These are phyloP conservation scores for Lojkania enalia DNA, from an alignment of 2,329 filamentous ascomycete genomes.

Conservation along the genomic window DNA sequence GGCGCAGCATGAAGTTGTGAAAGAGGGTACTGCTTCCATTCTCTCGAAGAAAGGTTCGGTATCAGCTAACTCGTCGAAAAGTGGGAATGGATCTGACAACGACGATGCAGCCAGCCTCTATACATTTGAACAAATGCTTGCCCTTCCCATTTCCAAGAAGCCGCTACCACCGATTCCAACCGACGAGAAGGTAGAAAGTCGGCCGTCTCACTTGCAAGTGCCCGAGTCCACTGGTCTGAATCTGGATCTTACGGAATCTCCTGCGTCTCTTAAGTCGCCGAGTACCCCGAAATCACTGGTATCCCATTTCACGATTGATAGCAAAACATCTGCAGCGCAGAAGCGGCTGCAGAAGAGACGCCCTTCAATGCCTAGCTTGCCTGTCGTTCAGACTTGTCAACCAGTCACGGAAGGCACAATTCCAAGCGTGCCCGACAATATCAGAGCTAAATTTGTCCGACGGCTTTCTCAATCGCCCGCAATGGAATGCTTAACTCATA, in stretches of 20 bases:
- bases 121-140: slow-evolving; percentile 23
- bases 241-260: slow-evolving; percentile 1
- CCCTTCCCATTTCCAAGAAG: slow-evolving; percentile 15
- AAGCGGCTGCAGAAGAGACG: slow-evolving; percentile 39
- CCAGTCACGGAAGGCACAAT: slow-evolving; percentile 35
- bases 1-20: slow-evolving; percentile 6
- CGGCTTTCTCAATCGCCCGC: slow-evolving; percentile 39
- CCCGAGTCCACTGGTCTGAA: neutral
- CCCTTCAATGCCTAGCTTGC: slow-evolving; percentile 29
- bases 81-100: slow-evolving; percentile 11
- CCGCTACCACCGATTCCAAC: slow-evolving; percentile 16
- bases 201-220: slow-evolving; percentile 8
- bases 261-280: slow-evolving; percentile 14
- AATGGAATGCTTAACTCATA: slow-evolving; percentile 43
- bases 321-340: slow-evolving; percentile 17
- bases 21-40: slow-evolving; percentile 11
- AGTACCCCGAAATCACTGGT: slow-evolving; percentile 24
- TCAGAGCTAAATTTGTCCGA: slow-evolving; percentile 42
- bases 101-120: slow-evolving; percentile 17
- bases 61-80: slow-evolving; percentile 14
- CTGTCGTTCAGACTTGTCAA: slow-evolving; percentile 37
- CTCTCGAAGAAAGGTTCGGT: slow-evolving; percentile 12
- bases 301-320: slow-evolving; percentile 25
- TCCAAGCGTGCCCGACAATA: slow-evolving; percentile 37
- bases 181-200: slow-evolving; percentile 9